Evolutionary conservation across 106 monocot genomes (phyloP).

Genomic region (Amphibolis antarctica): DNA sequence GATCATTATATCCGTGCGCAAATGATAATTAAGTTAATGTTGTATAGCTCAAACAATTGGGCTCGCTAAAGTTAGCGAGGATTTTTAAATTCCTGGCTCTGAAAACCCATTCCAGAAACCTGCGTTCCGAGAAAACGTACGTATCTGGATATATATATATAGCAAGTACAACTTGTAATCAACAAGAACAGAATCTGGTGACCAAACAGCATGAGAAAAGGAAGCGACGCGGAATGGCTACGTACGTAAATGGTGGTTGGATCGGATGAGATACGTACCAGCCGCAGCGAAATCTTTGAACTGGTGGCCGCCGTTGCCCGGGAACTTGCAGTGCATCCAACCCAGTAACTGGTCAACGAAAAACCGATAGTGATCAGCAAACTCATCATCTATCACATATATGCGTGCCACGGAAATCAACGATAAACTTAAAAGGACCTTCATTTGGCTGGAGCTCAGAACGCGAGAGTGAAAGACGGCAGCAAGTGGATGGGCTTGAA

Average conservation of each 20-base stretch:
- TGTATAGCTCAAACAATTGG: too few species aligned
- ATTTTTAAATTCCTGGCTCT: too few species aligned
- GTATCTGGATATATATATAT: too few species aligned
- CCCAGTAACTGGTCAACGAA: conserved; percentile 40
- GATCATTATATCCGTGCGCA: background rate
- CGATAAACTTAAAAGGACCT: background rate
- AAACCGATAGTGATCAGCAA: background rate
- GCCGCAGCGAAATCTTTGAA: conserved; percentile 5
- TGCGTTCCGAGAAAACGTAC: too few species aligned
- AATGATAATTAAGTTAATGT: too few species aligned
- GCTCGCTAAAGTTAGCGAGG: too few species aligned
- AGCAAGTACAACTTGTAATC: too few species aligned
- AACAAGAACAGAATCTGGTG: too few species aligned
- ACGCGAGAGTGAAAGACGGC: background rate
- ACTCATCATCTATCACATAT: background rate
- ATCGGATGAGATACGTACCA: background rate
- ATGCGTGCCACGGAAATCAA: background rate
- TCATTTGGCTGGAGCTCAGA: background rate
- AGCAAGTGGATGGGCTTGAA: background rate
- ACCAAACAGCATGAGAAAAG: too few species aligned
- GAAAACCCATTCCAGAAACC: too few species aligned
- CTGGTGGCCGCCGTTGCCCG: conserved; percentile 33
- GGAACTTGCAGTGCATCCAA: conserved; percentile 80
- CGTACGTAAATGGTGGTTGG: too few species aligned
- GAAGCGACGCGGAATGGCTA: too few species aligned